Percentiles rank a stretch among this genome's conserved stretches.
phyloP scores from a whole-genome alignment of 2,329 filamentous ascomycete genomes.

The Cercospora janseana region DNA sequence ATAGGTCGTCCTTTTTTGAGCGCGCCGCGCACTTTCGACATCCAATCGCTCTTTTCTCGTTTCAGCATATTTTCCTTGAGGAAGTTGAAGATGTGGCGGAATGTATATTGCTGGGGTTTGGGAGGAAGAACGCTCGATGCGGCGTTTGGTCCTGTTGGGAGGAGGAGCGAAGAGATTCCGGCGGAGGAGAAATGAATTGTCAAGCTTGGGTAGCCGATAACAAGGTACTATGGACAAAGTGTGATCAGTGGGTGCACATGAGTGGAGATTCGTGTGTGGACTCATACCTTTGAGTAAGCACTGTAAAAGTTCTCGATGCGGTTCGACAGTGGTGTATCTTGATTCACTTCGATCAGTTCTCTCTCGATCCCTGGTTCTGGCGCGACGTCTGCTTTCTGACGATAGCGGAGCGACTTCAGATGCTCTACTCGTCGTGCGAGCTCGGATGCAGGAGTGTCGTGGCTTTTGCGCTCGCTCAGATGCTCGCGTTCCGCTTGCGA shows the following conservation, averaged over 20 bases:
- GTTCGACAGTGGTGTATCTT: slow-evolving; percentile 38
- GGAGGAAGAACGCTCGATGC: neutral
- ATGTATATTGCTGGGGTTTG: neutral
- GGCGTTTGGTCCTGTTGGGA: neutral
- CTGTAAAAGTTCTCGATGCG: slow-evolving; percentile 47
- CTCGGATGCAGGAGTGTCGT: neutral
- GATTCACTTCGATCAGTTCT: slow-evolving; percentile 18
- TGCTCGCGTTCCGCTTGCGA: neutral
- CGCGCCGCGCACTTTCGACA: slow-evolving; percentile 45
- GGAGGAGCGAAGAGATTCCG: neutral
- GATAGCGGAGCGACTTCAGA: slow-evolving; percentile 2
- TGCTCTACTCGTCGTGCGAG: neutral
- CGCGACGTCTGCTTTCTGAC: slow-evolving; percentile 5
- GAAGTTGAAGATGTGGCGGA: slow-evolving; percentile 53
- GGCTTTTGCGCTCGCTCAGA: neutral
- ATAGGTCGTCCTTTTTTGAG: slow-evolving; percentile 34
- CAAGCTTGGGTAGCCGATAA: slow-evolving; percentile 41
- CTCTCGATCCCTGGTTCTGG: slow-evolving; percentile 43
- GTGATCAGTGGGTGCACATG: no score
- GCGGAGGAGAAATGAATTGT: slow-evolving; percentile 50
- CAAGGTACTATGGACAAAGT: slow-evolving; percentile 38
- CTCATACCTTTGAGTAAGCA: slow-evolving; percentile 45
- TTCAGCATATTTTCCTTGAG: slow-evolving; percentile 48
- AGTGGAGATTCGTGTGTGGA: no score
- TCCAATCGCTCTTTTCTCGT: slow-evolving; percentile 45